Conservation (phyloP, 345 rosid species). For the Citrus medica region DNA sequence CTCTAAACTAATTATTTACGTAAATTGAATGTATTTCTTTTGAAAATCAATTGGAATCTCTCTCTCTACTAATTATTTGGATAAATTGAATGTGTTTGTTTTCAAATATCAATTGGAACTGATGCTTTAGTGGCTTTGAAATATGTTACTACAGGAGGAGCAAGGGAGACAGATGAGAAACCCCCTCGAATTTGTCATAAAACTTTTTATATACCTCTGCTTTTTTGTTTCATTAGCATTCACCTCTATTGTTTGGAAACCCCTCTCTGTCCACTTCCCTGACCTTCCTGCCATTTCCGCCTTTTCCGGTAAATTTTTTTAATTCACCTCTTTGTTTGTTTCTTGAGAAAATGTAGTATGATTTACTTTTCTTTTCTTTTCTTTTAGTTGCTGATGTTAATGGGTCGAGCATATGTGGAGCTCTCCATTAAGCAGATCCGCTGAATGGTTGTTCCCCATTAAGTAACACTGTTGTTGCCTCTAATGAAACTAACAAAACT, state of each 20-base stretch:
- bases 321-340: slow-evolving; percentile 27
- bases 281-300: slow-evolving; percentile 73
- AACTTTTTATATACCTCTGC: slow-evolving; percentile 16
- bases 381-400: slow-evolving; percentile 38
- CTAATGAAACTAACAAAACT: slow-evolving; percentile 24
- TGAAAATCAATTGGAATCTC: no score
- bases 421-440: slow-evolving; percentile 54
- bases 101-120: no score
- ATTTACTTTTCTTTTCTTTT: not conserved
- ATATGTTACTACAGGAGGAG: not conserved
- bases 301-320: no score
- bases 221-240: slow-evolving; percentile 20
- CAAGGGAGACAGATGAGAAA: slow-evolving; percentile 23
- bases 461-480: slow-evolving; percentile 15
- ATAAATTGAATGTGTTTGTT: no score
- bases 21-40: no score
- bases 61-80: no score
- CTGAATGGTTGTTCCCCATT: slow-evolving; percentile 54
- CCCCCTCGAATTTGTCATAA: not conserved
- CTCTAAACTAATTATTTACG: no score
- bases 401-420: slow-evolving; percentile 53
- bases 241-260: slow-evolving; percentile 47
- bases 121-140: no score
- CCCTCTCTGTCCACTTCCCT: slow-evolving; percentile 46
- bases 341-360: not conserved